Evolutionary conservation across 2,329 filamentous ascomycete species (phyloP), one percentile per base, ranked within the genome.

Genomic region (Tolypocladium amazonense): DNA sequence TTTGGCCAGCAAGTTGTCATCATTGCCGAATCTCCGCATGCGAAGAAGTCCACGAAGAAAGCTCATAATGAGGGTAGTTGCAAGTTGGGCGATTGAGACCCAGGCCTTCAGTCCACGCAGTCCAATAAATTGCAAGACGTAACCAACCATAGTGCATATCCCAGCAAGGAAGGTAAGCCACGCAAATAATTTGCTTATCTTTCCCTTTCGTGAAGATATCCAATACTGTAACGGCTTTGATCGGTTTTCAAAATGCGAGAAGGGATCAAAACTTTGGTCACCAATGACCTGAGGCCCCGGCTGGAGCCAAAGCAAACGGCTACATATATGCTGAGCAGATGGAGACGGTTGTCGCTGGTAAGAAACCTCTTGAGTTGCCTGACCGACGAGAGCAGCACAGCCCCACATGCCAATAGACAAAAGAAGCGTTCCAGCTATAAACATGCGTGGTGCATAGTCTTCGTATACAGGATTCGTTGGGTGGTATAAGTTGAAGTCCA

Each of bases 211-310:
- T 11, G 63, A 63, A 7, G 60, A 61, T 27, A 39, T 64, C 60
- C 62, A 65, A 23, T 43, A 54, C 25, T 20, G 35, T 15, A 60
- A 30, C 18, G 33, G 59, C 3, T 33, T 41, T 15, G 37, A 54
- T 3, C 7, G 50, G 4, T 55, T 52, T 41, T 68, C 66, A 11
- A 60, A 53, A 45, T 63, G 62, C 5, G 58, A 61, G 55, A 65
- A 68, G 3, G 66, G 43, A n/a, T 65, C 64, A 33, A 68, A 68
- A 18, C 41, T 67, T 37, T 68, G 66, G 41, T 68, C 66, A 6
- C 65, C 65, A 4, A 67, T 60, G n/a, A 60, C 57, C 18, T 67
- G 65, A 3, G 56, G 57, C 0, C 66, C 66, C 1, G 65, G 65
- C 35, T 68, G 65, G 7, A 68, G 50, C 65, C 65, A 67, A 18